phyloP scores from a whole-genome alignment of 2,329 filamentous ascomycete genomes.

The Fusarium stilboides region DNA sequence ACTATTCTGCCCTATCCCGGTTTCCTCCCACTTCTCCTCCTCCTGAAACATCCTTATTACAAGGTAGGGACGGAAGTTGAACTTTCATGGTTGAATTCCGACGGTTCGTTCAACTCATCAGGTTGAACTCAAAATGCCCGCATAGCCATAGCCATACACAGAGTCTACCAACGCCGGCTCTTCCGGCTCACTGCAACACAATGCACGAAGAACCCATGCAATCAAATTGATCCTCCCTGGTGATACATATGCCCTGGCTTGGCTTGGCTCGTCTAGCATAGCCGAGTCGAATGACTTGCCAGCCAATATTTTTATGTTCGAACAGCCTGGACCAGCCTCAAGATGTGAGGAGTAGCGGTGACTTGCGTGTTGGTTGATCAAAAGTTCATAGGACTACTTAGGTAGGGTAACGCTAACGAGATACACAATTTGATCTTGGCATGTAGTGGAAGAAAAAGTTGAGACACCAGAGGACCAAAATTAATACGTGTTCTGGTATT shows the following conservation, averaged over 20 bases:
- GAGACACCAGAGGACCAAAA: too few relatives aligned
- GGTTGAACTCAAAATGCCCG: conserved; percentile 37
- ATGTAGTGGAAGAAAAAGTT: too few relatives aligned
- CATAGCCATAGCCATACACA: conserved; percentile 14
- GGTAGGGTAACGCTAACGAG: too few relatives aligned
- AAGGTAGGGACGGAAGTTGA: conserved; percentile 9
- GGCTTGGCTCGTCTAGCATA: conserved; percentile 1
- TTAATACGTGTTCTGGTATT: too few relatives aligned
- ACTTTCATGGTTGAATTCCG: conserved; percentile 9
- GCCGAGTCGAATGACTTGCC: not conserved
- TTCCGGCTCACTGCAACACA: conserved; percentile 29
- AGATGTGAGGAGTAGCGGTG: conserved; percentile 9
- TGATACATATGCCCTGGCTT: conserved; percentile 13
- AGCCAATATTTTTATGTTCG: conserved; percentile 6
- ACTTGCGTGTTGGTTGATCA: not conserved
- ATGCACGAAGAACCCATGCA: conserved; percentile 16
- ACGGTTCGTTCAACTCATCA: conserved; percentile 12
- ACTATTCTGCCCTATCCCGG: conserved; percentile 1
- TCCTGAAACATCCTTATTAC: conserved; percentile 13
- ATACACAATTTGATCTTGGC: too few relatives aligned
- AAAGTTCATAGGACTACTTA: too few relatives aligned
- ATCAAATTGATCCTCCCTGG: conserved; percentile 8
- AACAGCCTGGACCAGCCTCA: conserved; percentile 6
- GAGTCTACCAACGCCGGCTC: conserved; percentile 20
- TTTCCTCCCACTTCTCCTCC: conserved; percentile 17